Conservation (phyloP, 2,329 filamentous ascomycete genomes). For the Scedosporium dehoogii region DNA sequence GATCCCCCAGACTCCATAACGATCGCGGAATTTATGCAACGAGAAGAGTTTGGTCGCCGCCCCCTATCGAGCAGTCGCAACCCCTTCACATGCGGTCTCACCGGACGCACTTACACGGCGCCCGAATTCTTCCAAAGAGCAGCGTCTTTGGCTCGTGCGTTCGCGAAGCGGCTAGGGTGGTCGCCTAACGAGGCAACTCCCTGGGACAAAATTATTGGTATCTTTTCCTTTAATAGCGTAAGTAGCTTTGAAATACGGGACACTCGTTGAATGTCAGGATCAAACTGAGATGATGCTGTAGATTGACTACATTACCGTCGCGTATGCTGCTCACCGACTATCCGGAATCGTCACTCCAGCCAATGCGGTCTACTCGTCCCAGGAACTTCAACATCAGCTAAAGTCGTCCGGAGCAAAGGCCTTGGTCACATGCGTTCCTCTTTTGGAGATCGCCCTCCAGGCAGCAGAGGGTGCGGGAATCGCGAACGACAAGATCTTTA, state of each 20-base stretch:
- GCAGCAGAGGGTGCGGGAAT: conserved; percentile 53
- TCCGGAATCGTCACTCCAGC: conserved; percentile 59
- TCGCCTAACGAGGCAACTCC: conserved; percentile 58
- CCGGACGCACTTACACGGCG: conserved; percentile 55
- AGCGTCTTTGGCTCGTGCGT: conserved; percentile 55
- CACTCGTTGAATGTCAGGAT: not conserved
- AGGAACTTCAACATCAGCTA: conserved; percentile 59
- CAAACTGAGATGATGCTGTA: conserved; percentile 19
- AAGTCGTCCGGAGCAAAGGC: conserved; percentile 53
- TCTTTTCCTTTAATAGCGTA: conserved; percentile 63
- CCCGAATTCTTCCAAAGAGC: conserved; percentile 55
- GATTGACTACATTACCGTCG: conserved; percentile 66
- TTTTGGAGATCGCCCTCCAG: conserved; percentile 51
- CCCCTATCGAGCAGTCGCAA: conserved; percentile 53
- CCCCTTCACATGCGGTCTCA: conserved; percentile 69
- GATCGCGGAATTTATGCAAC: conserved; percentile 66
- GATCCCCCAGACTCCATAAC: conserved; percentile 65
- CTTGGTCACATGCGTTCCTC: conserved; percentile 58
- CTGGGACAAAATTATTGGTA: conserved; percentile 65
- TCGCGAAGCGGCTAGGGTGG: conserved; percentile 61
- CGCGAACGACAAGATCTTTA: conserved; percentile 50
- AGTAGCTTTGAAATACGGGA: conserved; percentile 7
- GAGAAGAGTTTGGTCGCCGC: conserved; percentile 58
- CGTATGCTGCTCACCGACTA: conserved; percentile 62
- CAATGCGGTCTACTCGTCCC: conserved; percentile 58